phyloP scores from a whole-genome alignment of 2,329 filamentous ascomycete genomes.

The Coniochaeta prunicola region DNA sequence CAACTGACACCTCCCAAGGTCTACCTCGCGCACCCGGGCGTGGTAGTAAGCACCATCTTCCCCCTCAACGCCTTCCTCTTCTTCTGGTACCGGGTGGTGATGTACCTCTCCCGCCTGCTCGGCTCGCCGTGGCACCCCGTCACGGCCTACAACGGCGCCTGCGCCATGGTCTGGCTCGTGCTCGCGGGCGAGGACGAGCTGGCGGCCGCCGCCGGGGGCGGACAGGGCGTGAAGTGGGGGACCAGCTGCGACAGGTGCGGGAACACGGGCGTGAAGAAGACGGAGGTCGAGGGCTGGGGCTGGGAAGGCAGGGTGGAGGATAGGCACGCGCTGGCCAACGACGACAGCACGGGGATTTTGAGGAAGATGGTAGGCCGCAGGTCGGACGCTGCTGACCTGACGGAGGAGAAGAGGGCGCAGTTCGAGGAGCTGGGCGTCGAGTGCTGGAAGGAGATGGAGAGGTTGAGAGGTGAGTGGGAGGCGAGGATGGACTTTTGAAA shows the following conservation, averaged over 20 bases:
- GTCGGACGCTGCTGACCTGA: conserved; percentile 49
- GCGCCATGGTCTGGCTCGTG: conserved; percentile 69
- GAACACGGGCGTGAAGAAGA: conserved; percentile 58
- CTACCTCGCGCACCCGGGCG: conserved; percentile 79
- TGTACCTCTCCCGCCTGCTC: conserved; percentile 66
- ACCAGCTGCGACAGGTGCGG: conserved; percentile 57
- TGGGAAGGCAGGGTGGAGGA: conserved; percentile 52
- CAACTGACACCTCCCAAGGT: conserved; percentile 25
- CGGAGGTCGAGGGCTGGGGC: conserved; percentile 84
- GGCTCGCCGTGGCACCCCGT: conserved; percentile 87
- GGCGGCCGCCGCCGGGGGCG: conserved; percentile 43
- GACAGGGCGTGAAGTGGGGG: conserved; percentile 72
- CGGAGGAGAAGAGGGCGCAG: conserved; percentile 47
- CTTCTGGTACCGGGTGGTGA: conserved; percentile 58
- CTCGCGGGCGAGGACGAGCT: conserved; percentile 59
- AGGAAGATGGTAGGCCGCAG: conserved; percentile 51
- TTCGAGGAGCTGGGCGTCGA: conserved; percentile 56
- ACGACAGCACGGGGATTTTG: conserved; percentile 35
- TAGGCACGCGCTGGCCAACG: conserved; percentile 32
- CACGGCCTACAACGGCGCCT: conserved; percentile 69
- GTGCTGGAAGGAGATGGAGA: conserved; percentile 68
- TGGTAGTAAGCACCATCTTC: conserved; percentile 77
- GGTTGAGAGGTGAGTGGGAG: conserved; percentile 60
- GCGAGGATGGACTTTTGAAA: conserved; percentile 21
- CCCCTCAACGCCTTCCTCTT: conserved; percentile 64